Base-by-base conservation (phyloP, 2,329 filamentous ascomycete genomes). In the Cordyceps farinosa region DNA sequence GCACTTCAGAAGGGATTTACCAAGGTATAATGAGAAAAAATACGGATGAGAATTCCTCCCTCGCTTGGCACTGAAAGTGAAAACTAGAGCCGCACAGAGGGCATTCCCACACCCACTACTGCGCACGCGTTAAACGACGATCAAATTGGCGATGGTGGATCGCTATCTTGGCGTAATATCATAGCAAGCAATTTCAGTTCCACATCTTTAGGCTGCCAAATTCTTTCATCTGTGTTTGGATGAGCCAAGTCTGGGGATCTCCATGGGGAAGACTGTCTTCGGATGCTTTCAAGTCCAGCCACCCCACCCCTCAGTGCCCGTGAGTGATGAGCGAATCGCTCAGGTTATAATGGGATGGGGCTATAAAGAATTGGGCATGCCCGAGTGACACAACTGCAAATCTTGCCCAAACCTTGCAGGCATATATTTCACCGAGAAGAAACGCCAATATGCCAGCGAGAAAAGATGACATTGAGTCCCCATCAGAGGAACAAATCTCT, bases 401-500 rank as follows among this genome's bases (percentile, higher is more conserved):
- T 5, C 17, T 53, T 5, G n/a, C 10, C 22, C 10, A 30, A 29
- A 15, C 2, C 13, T 2, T 29, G 42, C 4, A 30, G 3, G 5
- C 22, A 30, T 44, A 5, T 30, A 42, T 11, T 4, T 4, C 11
- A 50, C 15, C 9, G 36, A 15, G 1, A 10, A 40, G 17, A 7
- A 7, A 10, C 45, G 38, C 34, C 48, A 36, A 38, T 22, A 61
- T 61, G 58, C 36, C 58, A 2, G 11, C 47, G 29, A 22, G 15
- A 29, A 53, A 53, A 27, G 44, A 29, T 9, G 58, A 61, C 47
- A 32, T 44, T 11, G 58, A 61, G 47, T 42, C 58, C 10, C 58
- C 58, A 5, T 52, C 58, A 1, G 58, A 61, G 9, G 58, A 61
- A 27, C 34, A 61, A 11, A 42, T 61, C 22, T 52, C 47, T 30